These are phyloP conservation scores for Sabuloglossum arenarium DNA, from an alignment of 495 filamentous ascomycete genomes.

Conservation along the genomic window DNA sequence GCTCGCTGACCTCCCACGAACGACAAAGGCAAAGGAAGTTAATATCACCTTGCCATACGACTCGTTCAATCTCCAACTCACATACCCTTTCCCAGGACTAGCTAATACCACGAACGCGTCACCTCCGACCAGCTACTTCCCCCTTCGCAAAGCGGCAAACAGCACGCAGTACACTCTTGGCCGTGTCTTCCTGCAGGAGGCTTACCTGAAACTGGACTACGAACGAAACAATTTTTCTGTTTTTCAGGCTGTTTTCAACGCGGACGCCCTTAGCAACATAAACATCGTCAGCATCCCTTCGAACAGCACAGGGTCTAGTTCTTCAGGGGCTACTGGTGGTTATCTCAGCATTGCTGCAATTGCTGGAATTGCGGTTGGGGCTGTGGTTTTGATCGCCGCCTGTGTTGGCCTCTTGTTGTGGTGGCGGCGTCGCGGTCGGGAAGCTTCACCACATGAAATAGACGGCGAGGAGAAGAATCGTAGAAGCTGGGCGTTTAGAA, in stretches of 20 bases:
- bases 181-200: slow-evolving; percentile 49
- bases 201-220: slow-evolving; percentile 46
- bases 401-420: background rate
- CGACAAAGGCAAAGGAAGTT: slow-evolving; percentile 15
- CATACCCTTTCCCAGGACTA: slow-evolving; percentile 27
- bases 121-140: slow-evolving; percentile 37
- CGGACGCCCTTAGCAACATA: slow-evolving; percentile 21
- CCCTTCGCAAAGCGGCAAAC: slow-evolving; percentile 30
- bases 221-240: slow-evolving; percentile 37
- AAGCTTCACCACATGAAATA: background rate
- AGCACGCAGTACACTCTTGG: slow-evolving; percentile 40
- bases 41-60: slow-evolving; percentile 40
- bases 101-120: slow-evolving; percentile 22
- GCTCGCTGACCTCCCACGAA: slow-evolving; percentile 21
- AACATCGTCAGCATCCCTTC: slow-evolving; percentile 28
- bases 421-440: background rate
- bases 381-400: background rate
- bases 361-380: background rate
- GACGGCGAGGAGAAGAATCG: background rate
- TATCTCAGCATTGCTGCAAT: background rate
- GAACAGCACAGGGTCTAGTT: slow-evolving; percentile 18
- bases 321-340: background rate
- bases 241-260: slow-evolving; percentile 31
- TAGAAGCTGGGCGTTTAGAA: background rate
- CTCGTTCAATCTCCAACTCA: slow-evolving; percentile 38